Evolutionary conservation across 2,329 filamentous ascomycete species (phyloP).

Genomic region (Cucurbitaria berberidis): DNA sequence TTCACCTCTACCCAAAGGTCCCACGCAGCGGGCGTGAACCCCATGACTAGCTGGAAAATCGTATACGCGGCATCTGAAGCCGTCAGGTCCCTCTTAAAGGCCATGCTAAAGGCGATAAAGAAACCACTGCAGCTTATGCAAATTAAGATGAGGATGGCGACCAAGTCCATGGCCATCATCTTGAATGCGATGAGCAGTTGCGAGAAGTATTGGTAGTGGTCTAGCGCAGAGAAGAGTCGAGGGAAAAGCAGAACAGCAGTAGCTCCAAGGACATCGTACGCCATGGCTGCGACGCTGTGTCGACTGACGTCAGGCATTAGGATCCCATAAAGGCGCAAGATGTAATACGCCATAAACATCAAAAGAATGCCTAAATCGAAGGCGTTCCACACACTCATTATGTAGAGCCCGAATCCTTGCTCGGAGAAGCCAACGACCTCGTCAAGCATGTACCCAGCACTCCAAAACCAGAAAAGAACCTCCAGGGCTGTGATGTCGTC

Average conservation of each 20-base stretch:
- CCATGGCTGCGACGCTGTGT: conserved; percentile 77
- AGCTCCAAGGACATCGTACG: conserved; percentile 91
- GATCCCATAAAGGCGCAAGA: conserved; percentile 85
- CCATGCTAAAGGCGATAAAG: conserved; percentile 91
- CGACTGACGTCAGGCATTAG: conserved; percentile 75
- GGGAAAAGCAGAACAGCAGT: conserved; percentile 90
- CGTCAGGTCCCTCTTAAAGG: conserved; percentile 72
- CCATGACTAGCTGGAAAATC: conserved; percentile 93
- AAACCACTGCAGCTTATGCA: conserved; percentile 91
- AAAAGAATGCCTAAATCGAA: conserved; percentile 91
- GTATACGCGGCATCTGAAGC: conserved; percentile 81
- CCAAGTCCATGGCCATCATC: conserved; percentile 88
- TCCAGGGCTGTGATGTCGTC: conserved; percentile 83
- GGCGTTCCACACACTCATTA: conserved; percentile 97
- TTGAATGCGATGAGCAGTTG: conserved; percentile 93
- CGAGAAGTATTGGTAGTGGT: conserved; percentile 96
- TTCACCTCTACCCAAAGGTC: conserved; percentile 85
- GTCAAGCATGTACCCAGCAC: conserved; percentile 94
- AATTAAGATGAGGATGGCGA: conserved; percentile 83
- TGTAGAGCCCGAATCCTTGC: conserved; percentile 93
- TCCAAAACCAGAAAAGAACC: conserved; percentile 96
- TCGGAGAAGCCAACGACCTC: conserved; percentile 96
- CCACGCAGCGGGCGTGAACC: conserved; percentile 95
- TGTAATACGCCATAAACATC: conserved; percentile 86
- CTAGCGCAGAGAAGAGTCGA: conserved; percentile 87